Evolutionary conservation across 2,329 filamentous ascomycete species (phyloP), one percentile per base, ranked within the genome.

Genomic region (Apiospora marii): DNA sequence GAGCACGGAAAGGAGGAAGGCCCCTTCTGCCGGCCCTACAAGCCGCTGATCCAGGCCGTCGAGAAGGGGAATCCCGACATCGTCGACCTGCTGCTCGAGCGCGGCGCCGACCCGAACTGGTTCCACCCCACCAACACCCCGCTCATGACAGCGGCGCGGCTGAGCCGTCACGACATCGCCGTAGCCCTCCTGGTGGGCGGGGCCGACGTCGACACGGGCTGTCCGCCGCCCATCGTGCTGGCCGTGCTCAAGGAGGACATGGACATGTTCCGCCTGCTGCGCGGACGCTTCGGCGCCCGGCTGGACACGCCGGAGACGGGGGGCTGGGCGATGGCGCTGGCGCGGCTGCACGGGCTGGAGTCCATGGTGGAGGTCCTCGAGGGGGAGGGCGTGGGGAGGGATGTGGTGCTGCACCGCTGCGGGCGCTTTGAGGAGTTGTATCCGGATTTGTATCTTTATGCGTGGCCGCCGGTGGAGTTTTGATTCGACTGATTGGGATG

Each of bases 221-320:
- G 10, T 3, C 71, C 75, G 6, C 71, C 72, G 2, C 58, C 70
- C 0, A 27, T 71, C 27, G 70, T 71, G n/a, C 10, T 70, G 6
- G 30, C 75, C 8, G 71, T 76, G 10, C 71, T 71, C 14, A 75
- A 72, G 44, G 75, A 76, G 24, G 10, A 68, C 30, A 43, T 75
- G 48, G 70, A 70, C n/a, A 72, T 75, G 64, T 74, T 75, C 61
- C 72, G 67, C 30, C 69, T 76, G 27, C 51, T 76, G 22, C 71
- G 73, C 4, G 46, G 73, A 6, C 27, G 69, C 24, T 73, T 73
- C 14, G 74, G 74, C 19, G 74, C 75, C 4, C 73, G 27, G 41
- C 71, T 77, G 4, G 73, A 77, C 24, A 76, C 74, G 0, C 74
- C 75, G 1, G 73, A 75, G 22, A 75, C 74, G 1, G 75, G 75